A percentile compares a stretch with the other conserved stretches of the same genome.
Conservation (phyloP, 495 filamentous ascomycete genomes). For the Hamigera avellanea region DNA sequence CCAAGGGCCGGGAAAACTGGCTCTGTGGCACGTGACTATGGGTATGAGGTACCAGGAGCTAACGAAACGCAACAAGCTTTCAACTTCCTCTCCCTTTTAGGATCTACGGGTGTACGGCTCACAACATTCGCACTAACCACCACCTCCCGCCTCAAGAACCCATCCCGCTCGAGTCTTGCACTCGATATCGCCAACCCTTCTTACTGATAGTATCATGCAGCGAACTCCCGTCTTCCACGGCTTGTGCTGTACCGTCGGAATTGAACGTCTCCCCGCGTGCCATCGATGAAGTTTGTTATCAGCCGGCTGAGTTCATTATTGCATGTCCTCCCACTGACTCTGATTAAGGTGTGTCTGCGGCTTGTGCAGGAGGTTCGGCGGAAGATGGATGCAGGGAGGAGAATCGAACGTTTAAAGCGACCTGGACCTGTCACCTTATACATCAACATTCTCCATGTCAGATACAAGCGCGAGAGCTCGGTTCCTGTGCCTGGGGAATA, state of each 20-base stretch:
- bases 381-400: slow-evolving; percentile 30
- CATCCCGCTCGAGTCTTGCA: slow-evolving; percentile 41
- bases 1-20: no score
- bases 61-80: no score
- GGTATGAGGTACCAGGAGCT: no score
- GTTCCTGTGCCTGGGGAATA: no score
- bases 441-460: no score
- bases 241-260: slow-evolving; percentile 9
- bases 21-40: no score
- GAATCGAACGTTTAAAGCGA: no score
- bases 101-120: slow-evolving; percentile 40
- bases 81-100: slow-evolving; percentile 13
- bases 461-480: no score
- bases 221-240: slow-evolving; percentile 33
- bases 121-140: slow-evolving; percentile 42
- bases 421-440: no score
- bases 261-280: slow-evolving; percentile 30
- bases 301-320: slow-evolving; percentile 35
- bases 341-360: slow-evolving; percentile 33
- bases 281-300: slow-evolving; percentile 34
- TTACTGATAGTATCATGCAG: slow-evolving; percentile 38
- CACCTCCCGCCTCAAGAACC: slow-evolving; percentile 36
- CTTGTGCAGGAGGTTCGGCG: slow-evolving; percentile 42
- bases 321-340: slow-evolving; percentile 40
- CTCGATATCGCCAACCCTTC: slow-evolving; percentile 42